Evolutionary conservation across 495 filamentous ascomycete species (phyloP).

Genomic region (Pseudoneurospora amorphoporcata): DNA sequence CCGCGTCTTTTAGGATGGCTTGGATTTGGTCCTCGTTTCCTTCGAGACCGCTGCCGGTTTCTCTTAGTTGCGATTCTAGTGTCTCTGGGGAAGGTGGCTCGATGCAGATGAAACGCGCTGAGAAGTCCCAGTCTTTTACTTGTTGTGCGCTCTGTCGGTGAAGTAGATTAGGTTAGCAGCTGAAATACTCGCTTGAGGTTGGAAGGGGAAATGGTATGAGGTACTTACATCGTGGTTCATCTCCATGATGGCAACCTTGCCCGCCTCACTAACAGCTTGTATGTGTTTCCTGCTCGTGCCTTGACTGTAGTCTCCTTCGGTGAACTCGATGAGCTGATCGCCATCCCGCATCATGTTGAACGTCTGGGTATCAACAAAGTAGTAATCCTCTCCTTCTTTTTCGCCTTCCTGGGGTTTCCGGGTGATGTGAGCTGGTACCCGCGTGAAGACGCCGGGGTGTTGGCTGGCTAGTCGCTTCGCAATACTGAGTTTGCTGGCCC

Average conservation of each 20-base stretch:
- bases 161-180: slow-evolving; percentile 1
- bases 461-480: slow-evolving; percentile 30
- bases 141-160: slow-evolving; percentile 53
- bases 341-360: slow-evolving; percentile 43
- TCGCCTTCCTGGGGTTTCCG: slow-evolving; percentile 36
- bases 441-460: slow-evolving; percentile 31
- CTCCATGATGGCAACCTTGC: slow-evolving; percentile 43
- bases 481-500: slow-evolving; percentile 30
- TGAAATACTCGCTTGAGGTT: neutral
- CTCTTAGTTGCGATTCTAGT: slow-evolving; percentile 49
- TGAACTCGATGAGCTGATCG: slow-evolving; percentile 41
- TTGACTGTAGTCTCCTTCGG: slow-evolving; percentile 28
- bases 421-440: slow-evolving; percentile 30
- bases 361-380: slow-evolving; percentile 36
- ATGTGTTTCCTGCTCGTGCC: slow-evolving; percentile 38
- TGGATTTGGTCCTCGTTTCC: slow-evolving; percentile 52
- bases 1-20: slow-evolving; percentile 50
- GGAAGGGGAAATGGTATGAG: neutral
- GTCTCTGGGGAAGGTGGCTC: slow-evolving; percentile 53
- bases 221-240: slow-evolving; percentile 43
- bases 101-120: slow-evolving; percentile 64
- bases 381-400: slow-evolving; percentile 30
- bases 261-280: slow-evolving; percentile 33
- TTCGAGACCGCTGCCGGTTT: slow-evolving; percentile 30
- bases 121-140: slow-evolving; percentile 58